Conservation (phyloP, 768 basidiomycete species). For the Postia placenta region DNA sequence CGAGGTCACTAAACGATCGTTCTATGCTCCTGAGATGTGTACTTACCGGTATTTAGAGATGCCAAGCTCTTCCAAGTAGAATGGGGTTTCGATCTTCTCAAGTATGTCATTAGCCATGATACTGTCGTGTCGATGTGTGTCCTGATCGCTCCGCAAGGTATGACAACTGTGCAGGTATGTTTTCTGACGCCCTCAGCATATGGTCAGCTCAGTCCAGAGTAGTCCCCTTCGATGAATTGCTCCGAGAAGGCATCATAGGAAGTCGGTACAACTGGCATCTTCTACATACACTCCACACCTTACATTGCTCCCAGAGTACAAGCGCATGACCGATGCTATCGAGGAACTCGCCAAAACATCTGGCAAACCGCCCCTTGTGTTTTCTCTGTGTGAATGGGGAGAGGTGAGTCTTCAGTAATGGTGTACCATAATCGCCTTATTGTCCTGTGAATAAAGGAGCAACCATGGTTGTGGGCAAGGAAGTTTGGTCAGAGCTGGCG, state of each 20-base stretch:
- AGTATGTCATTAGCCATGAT: constrained; percentile 34
- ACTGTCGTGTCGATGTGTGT: background rate
- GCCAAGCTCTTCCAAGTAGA: constrained; percentile 50
- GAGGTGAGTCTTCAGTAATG: constrained; percentile 36
- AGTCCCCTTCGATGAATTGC: constrained; percentile 11
- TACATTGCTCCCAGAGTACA: constrained; percentile 36
- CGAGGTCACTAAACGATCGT: constrained; percentile 26
- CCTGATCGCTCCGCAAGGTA: constrained; percentile 27
- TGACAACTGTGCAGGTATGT: constrained; percentile 52
- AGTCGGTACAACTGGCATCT: constrained; percentile 33
- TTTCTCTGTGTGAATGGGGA: constrained; percentile 68
- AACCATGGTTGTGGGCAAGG: constrained; percentile 61
- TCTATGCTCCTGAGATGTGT: no score
- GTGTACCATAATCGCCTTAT: constrained; percentile 2
- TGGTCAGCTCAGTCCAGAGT: constrained; percentile 23
- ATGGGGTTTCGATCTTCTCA: constrained; percentile 64
- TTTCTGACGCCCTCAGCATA: constrained; percentile 40
- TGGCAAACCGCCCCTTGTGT: constrained; percentile 48
- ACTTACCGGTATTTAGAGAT: constrained; percentile 38
- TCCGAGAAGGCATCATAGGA: constrained; percentile 18
- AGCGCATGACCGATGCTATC: constrained; percentile 58
- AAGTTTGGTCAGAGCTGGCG: constrained; percentile 61
- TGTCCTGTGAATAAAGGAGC: constrained; percentile 31
- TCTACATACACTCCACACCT: background rate
- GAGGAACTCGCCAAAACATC: constrained; percentile 37